Percentiles rank a stretch among this genome's conserved stretches.
Conservation (phyloP, 345 rosid species). For the Carallia pectinifolia region DNA sequence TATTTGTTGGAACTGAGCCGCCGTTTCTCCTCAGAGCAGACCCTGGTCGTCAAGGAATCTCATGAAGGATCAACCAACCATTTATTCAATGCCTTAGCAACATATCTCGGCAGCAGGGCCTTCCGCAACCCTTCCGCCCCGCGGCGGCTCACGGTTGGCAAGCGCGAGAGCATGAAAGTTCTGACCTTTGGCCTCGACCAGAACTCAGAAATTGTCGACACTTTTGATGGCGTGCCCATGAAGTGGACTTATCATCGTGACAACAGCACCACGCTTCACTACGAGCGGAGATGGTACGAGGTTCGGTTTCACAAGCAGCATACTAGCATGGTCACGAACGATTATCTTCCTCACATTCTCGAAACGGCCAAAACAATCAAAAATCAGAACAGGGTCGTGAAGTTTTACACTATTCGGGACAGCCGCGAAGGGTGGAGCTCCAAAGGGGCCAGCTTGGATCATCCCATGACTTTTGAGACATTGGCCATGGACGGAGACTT, state of each 20-base stretch:
- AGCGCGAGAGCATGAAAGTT: conserved; percentile 27
- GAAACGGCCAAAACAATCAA: conserved; percentile 33
- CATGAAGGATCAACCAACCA: conserved; percentile 38
- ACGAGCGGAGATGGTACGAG: conserved; percentile 38
- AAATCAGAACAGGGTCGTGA: conserved; percentile 26
- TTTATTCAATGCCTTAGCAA: conserved; percentile 26
- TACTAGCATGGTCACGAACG: conserved; percentile 20
- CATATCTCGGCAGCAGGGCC: conserved; percentile 32
- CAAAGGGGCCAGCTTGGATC: conserved; percentile 26
- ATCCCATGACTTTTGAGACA: conserved; percentile 43
- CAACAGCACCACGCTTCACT: not conserved
- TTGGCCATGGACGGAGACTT: conserved; percentile 42
- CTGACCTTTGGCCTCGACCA: conserved; percentile 32
- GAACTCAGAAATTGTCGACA: conserved; percentile 33
- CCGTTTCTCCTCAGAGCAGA: conserved; percentile 33
- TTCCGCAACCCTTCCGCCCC: conserved; percentile 7
- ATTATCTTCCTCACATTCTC: conserved; percentile 35
- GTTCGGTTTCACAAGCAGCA: conserved; percentile 32
- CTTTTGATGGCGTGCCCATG: conserved; percentile 30
- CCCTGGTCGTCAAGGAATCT: conserved; percentile 33
- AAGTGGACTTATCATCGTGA: conserved; percentile 33
- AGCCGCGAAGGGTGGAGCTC: conserved; percentile 29
- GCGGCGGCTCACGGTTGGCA: conserved; percentile 34
- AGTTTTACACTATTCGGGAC: conserved; percentile 21
- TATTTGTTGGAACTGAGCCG: conserved; percentile 20